Conservation (phyloP, 2,329 filamentous ascomycete genomes). For the Gremmenia infestans region DNA sequence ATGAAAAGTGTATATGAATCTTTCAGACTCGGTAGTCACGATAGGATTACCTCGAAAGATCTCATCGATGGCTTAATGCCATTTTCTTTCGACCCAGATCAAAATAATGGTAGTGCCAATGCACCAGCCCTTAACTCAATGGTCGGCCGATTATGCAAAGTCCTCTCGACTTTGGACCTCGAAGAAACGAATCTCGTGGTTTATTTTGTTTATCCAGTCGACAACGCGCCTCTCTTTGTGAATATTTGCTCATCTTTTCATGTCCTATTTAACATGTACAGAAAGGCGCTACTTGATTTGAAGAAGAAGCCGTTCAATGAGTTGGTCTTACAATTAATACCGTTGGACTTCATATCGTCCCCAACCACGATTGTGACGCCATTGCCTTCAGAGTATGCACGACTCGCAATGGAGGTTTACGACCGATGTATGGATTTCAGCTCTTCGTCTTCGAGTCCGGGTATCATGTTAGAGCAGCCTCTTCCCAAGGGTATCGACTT, state of each 20-base stretch:
- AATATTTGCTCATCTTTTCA: slow-evolving; percentile 72
- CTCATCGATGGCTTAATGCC: slow-evolving; percentile 30
- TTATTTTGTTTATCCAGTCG: slow-evolving; percentile 69
- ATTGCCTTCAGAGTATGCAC: slow-evolving; percentile 52
- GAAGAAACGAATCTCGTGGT: slow-evolving; percentile 61
- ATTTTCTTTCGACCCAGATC: slow-evolving; percentile 28
- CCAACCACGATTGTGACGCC: slow-evolving; percentile 58
- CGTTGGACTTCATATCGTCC: slow-evolving; percentile 62
- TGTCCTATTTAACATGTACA: slow-evolving; percentile 63
- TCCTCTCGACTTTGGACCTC: slow-evolving; percentile 30
- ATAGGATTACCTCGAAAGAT: slow-evolving; percentile 35
- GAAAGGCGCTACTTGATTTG: slow-evolving; percentile 43
- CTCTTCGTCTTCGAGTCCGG: slow-evolving; percentile 57
- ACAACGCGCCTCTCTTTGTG: slow-evolving; percentile 55
- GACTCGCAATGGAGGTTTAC: slow-evolving; percentile 69
- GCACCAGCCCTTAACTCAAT: slow-evolving; percentile 27
- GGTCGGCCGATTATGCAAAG: slow-evolving; percentile 23
- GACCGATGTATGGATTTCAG: slow-evolving; percentile 63
- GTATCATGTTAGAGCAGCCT: slow-evolving; percentile 66
- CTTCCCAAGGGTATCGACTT: slow-evolving; percentile 71
- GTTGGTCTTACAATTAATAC: slow-evolving; percentile 72
- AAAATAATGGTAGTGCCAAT: slow-evolving; percentile 33
- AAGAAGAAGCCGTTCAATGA: slow-evolving; percentile 51
- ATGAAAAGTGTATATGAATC: slow-evolving; percentile 69
- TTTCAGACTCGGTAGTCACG: slow-evolving; percentile 64